These are phyloP conservation scores for Inosperma sp. DNA, from an alignment of 768 basidiomycete species.

Conservation along the genomic window DNA sequence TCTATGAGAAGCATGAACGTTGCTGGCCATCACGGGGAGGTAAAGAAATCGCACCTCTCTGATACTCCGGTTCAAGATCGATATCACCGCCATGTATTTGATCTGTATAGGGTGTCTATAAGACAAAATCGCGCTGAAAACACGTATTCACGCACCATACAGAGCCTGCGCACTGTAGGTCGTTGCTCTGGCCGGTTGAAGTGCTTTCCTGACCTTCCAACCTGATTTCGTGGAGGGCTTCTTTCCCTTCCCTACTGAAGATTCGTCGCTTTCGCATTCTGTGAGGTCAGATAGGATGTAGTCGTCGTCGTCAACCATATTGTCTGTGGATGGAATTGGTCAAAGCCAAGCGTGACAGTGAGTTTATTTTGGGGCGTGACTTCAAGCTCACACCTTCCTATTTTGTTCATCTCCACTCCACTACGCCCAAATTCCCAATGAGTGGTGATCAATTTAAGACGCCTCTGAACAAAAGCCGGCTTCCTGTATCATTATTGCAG, in stretches of 20 bases:
- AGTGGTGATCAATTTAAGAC: slow-evolving; percentile 22
- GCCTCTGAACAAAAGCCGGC: slow-evolving; percentile 17
- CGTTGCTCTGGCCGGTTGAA: slow-evolving; percentile 54
- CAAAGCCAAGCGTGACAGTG: background rate
- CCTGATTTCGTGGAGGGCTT: slow-evolving; percentile 11
- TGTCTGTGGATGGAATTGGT: background rate
- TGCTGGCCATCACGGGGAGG: background rate
- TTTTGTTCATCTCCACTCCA: background rate
- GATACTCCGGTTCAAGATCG: slow-evolving; percentile 72
- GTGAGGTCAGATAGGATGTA: slow-evolving; percentile 34
- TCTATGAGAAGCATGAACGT: slow-evolving; percentile 33
- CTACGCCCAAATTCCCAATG: slow-evolving; percentile 20
- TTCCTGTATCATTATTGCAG: slow-evolving; percentile 12
- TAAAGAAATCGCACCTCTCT: slow-evolving; percentile 49
- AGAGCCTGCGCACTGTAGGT: slow-evolving; percentile 61
- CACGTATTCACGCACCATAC: slow-evolving; percentile 40
- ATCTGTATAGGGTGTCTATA: slow-evolving; percentile 35
- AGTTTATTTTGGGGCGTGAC: background rate
- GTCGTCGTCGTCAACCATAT: slow-evolving; percentile 23
- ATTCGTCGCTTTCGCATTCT: slow-evolving; percentile 26
- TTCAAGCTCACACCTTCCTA: too few species aligned
- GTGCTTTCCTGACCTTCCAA: slow-evolving; percentile 40
- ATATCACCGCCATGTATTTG: slow-evolving; percentile 63
- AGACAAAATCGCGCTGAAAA: slow-evolving; percentile 6
- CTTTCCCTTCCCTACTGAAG: slow-evolving; percentile 19